Evolutionary conservation across 768 basidiomycete species (phyloP).

Genomic region (Harrya chromipes): DNA sequence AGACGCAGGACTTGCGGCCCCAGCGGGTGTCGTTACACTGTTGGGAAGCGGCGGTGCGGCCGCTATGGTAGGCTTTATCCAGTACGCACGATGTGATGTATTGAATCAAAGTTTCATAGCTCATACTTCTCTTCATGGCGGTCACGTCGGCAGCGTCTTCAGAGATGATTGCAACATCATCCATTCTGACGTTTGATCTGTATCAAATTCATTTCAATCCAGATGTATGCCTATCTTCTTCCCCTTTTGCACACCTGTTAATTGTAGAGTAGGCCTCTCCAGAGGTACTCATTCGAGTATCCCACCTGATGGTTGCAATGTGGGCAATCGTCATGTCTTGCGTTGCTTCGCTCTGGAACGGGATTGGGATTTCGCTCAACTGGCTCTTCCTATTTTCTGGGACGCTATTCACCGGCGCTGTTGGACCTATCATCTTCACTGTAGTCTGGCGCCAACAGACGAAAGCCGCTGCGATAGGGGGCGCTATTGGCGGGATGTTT

Average conservation of each 20-base stretch:
- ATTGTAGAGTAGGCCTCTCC: constrained; percentile 14
- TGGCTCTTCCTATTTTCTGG: constrained; percentile 21
- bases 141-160: constrained; percentile 33
- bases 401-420: constrained; percentile 32
- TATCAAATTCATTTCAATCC: constrained; percentile 30
- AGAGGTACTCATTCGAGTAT: constrained; percentile 20
- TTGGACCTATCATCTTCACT: constrained; percentile 17
- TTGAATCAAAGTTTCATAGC: constrained; percentile 10
- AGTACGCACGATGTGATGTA: neutral
- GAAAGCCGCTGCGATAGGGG: constrained; percentile 36
- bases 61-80: constrained; percentile 25
- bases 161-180: constrained; percentile 37
- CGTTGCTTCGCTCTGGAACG: constrained; percentile 26
- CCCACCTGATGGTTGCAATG: constrained; percentile 25
- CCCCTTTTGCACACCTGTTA: neutral
- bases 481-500: constrained; percentile 40
- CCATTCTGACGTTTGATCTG: constrained; percentile 36
- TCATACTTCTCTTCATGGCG: constrained; percentile 35
- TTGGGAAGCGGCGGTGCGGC: constrained; percentile 36
- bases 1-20: constrained; percentile 35
- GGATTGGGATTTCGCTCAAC: constrained; percentile 21
- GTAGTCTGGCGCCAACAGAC: constrained; percentile 37
- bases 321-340: constrained; percentile 24
- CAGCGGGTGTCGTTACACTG: constrained; percentile 32
- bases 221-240: constrained; percentile 9